phyloP scores from a whole-genome alignment of 208 protist genomes.

The Leishmania tarentolae region DNA sequence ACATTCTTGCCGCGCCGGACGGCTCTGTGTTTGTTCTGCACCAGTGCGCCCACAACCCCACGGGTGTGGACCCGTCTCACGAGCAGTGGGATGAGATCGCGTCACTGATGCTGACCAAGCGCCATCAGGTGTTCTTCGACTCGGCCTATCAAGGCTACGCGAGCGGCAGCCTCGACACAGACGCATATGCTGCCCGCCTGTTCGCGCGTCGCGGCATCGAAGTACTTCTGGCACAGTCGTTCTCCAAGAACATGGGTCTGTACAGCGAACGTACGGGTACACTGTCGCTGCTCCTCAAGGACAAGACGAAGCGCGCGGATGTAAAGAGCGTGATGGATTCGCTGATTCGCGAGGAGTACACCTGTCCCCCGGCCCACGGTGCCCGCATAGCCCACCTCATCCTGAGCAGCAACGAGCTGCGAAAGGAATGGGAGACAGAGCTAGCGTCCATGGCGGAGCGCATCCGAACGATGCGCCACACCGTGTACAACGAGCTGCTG shows the following conservation, averaged over 20 bases:
- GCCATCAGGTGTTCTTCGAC: conserved; percentile 96
- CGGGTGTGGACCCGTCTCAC: conserved; percentile 96
- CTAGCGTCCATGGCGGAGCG: conserved; percentile 86
- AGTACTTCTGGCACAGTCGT: conserved; percentile 94
- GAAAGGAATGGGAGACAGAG: conserved; percentile 91
- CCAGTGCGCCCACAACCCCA: conserved; percentile 99
- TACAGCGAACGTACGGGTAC: conserved; percentile 96
- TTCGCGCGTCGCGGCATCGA: conserved; percentile 86
- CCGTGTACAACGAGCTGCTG: conserved; percentile 77
- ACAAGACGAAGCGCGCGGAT: conserved; percentile 49
- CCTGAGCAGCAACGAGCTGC: conserved; percentile 81
- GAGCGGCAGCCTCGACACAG: conserved; percentile 94
- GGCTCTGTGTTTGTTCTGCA: conserved; percentile 96
- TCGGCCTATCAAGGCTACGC: conserved; percentile 97
- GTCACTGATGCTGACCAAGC: conserved; percentile 74
- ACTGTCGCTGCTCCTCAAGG: conserved; percentile 76
- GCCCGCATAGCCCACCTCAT: conserved; percentile 94
- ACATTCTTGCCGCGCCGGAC: conserved; percentile 70
- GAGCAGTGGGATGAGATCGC: conserved; percentile 96
- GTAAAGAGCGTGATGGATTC: conserved; percentile 79
- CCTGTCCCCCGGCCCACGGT: conserved; percentile 95
- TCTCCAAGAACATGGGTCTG: conserved; percentile 98
- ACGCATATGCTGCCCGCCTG: conserved; percentile 85
- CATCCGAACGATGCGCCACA: conserved; percentile 83
- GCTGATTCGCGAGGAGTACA: conserved; percentile 95